These are phyloP conservation scores for Talaromyces atroroseus DNA, from an alignment of 2,329 filamentous ascomycete species.

Conservation along the genomic window DNA sequence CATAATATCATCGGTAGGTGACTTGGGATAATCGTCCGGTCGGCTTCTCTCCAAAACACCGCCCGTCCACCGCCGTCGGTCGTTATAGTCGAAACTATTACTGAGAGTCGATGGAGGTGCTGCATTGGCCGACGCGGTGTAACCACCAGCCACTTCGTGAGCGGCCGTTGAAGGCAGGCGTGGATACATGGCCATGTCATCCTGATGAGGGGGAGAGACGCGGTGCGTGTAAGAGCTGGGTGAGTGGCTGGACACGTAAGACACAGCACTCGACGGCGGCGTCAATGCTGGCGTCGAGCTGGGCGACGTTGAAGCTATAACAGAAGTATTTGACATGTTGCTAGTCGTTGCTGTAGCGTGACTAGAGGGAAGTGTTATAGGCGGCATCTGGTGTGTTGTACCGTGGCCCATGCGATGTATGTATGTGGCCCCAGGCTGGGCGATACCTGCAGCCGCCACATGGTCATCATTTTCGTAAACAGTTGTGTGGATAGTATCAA, in stretches of 20 bases:
- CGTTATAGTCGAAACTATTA: constrained; percentile 55
- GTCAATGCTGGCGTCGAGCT: constrained; percentile 56
- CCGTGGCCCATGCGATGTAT: constrained; percentile 50
- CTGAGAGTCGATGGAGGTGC: constrained; percentile 57
- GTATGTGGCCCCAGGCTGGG: constrained; percentile 66
- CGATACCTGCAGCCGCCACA: constrained; percentile 70
- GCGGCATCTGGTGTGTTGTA: constrained; percentile 50
- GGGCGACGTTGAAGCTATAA: constrained; percentile 33
- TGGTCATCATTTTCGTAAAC: constrained; percentile 90
- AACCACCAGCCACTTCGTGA: constrained; percentile 49
- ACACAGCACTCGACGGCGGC: constrained; percentile 57
- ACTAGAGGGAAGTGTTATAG: constrained; percentile 37
- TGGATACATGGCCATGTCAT: constrained; percentile 55
- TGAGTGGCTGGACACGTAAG: constrained; percentile 59
- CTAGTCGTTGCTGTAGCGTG: constrained; percentile 37
- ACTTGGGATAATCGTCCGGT: constrained; percentile 33
- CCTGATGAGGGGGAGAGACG: constrained; percentile 47
- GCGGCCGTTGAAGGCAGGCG: constrained; percentile 56
- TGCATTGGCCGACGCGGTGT: constrained; percentile 48
- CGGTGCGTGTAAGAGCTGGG: constrained; percentile 50
- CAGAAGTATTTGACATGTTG: constrained; percentile 16
- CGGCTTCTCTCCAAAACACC: constrained; percentile 54
- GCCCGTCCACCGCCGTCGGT: constrained; percentile 57
- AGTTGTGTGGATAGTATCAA: constrained; percentile 93
- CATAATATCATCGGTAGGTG: constrained; percentile 13